These are phyloP conservation scores for Hygrophorus russula DNA, from an alignment of 768 basidiomycete species.

Conservation along the genomic window DNA sequence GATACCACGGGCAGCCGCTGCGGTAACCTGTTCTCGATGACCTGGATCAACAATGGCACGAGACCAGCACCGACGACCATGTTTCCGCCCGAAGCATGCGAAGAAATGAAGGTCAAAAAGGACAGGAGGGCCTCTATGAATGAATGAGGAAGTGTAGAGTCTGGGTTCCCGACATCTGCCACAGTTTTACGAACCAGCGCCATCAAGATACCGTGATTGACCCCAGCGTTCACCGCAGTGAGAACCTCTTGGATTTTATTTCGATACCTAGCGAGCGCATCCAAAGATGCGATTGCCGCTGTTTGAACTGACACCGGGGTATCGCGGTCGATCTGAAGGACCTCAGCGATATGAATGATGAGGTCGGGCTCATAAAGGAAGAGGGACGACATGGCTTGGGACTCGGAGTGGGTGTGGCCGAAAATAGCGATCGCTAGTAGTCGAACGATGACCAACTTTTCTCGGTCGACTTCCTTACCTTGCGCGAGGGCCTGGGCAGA, in stretches of 20 bases:
- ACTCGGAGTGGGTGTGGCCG: slow-evolving; percentile 76
- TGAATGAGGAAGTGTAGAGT: slow-evolving; percentile 56
- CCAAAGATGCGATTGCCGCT: slow-evolving; percentile 80
- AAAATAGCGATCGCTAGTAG: slow-evolving; percentile 87
- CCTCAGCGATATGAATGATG: slow-evolving; percentile 77
- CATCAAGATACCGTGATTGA: slow-evolving; percentile 93
- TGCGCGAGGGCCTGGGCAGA: slow-evolving; percentile 58
- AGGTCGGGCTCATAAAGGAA: slow-evolving; percentile 95
- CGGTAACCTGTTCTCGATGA: slow-evolving; percentile 69
- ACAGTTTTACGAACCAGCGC: slow-evolving; percentile 77
- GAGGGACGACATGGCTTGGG: slow-evolving; percentile 64
- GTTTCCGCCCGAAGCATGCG: slow-evolving; percentile 75
- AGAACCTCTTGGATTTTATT: slow-evolving; percentile 78
- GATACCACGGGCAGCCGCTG: slow-evolving; percentile 67
- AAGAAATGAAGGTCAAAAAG: slow-evolving; percentile 81
- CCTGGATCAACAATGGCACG: slow-evolving; percentile 79
- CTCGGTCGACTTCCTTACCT: slow-evolving; percentile 49
- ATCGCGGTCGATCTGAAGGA: slow-evolving; percentile 70
- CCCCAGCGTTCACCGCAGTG: slow-evolving; percentile 85
- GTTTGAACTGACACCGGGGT: slow-evolving; percentile 69
- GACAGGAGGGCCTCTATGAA: slow-evolving; percentile 79
- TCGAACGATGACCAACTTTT: slow-evolving; percentile 72
- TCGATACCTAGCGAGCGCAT: slow-evolving; percentile 81
- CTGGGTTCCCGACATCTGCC: slow-evolving; percentile 52
- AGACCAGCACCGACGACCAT: slow-evolving; percentile 94